These are phyloP conservation scores for Trichoderma harzianum DNA, from an alignment of 2,329 filamentous ascomycete genomes.

Conservation along the genomic window DNA sequence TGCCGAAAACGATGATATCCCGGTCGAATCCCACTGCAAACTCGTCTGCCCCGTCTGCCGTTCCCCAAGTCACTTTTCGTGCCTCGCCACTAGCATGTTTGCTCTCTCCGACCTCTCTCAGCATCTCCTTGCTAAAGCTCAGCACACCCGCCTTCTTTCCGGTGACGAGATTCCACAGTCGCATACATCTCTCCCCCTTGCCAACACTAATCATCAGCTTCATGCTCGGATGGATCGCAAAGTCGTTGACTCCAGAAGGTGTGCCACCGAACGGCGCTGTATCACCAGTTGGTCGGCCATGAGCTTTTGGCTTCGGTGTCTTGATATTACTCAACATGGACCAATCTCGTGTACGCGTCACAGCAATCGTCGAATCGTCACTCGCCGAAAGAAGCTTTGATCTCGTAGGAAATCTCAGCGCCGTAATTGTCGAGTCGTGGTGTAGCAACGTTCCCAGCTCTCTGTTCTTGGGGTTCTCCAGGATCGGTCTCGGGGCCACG, in stretches of 20 bases:
- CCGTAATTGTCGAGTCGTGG: slow-evolving; percentile 78
- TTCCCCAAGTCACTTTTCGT: slow-evolving; percentile 75
- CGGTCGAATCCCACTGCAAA: slow-evolving; percentile 88
- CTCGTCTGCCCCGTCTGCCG: slow-evolving; percentile 67
- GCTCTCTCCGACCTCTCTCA: slow-evolving; percentile 73
- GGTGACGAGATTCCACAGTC: slow-evolving; percentile 94
- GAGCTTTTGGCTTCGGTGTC: slow-evolving; percentile 75
- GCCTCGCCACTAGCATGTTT: slow-evolving; percentile 79
- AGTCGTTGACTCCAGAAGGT: slow-evolving; percentile 88
- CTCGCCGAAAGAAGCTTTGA: slow-evolving; percentile 84
- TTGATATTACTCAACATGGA: slow-evolving; percentile 83
- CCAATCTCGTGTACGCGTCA: slow-evolving; percentile 87
- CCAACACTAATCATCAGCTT: slow-evolving; percentile 94
- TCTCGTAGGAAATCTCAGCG: slow-evolving; percentile 76
- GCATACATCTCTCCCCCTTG: slow-evolving; percentile 85
- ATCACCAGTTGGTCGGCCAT: slow-evolving; percentile 81
- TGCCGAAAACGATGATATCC: slow-evolving; percentile 79
- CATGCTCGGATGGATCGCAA: slow-evolving; percentile 92
- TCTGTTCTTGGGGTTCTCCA: slow-evolving; percentile 82
- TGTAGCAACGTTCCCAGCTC: slow-evolving; percentile 85
- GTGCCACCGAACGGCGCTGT: slow-evolving; percentile 78
- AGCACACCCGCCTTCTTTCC: slow-evolving; percentile 93
- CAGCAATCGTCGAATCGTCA: slow-evolving; percentile 87
- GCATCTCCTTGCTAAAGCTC: slow-evolving; percentile 72
- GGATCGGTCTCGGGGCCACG: slow-evolving; percentile 68